Evolutionary conservation across 2,329 filamentous ascomycete species (phyloP), one percentile per base, ranked within the genome.

Genomic region (Fusarium scirpi): DNA sequence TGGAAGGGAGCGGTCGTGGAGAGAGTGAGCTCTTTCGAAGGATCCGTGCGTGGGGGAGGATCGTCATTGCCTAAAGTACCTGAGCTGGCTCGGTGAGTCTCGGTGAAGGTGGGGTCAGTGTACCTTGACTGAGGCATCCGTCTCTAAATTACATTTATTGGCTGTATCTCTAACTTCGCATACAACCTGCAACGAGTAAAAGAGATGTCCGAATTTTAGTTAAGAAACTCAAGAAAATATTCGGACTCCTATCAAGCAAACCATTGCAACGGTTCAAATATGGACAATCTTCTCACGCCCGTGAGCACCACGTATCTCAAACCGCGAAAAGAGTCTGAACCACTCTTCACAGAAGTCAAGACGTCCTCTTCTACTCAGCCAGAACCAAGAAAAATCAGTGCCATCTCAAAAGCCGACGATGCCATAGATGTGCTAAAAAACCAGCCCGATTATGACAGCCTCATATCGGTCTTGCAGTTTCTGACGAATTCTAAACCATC

Each of bases 371-470:
- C 65, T 25, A 40, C 56, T 5, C 24, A 53, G 52, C 49, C 57
- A 20, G 52, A 47, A 32, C 24, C 12, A 20, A 60, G 25, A 16
- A 58, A 9, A 29, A 54, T 10, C 51, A 70, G 48, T 13, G 52
- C 62, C 41, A 58, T 76, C 56, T 40, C 83, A 76, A 56, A 80
- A 74, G 20, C 69, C 9, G 83, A 86, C 41, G 87, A 89, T 64
- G 87, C 85, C 12, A 79, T 93, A n/a, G 84, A 89, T 43, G 81
- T 83, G 5, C 80, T 94, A 15, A 89, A 85, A 67, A 83, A 80
- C 43, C 86, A 93, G 71, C 91, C 92, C 6, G 85, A 87, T 73
- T 86, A 89, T 69, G 84, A 88, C 12, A 81, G 82, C 5, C 80
- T 94, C 2, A 78, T 84, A 9, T 79, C 81, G 0, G 81, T 85